These are phyloP conservation scores for Erodium texanum DNA, from an alignment of 441 rosid species.

Conservation along the genomic window DNA sequence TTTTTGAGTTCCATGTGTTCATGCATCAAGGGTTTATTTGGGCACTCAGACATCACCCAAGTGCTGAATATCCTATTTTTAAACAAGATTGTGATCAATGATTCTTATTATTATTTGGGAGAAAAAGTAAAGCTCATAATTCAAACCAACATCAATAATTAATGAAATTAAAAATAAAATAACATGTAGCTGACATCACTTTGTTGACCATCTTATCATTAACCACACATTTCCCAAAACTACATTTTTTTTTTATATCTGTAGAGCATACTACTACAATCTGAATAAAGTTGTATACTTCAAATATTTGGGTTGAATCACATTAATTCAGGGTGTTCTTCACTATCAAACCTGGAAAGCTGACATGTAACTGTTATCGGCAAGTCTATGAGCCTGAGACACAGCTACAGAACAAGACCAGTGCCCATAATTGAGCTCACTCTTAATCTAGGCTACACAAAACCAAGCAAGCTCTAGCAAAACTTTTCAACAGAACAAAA, in stretches of 20 bases:
- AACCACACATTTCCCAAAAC: not conserved
- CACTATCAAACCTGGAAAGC: not conserved
- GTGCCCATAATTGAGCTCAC: not conserved
- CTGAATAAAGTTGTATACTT: too few species aligned
- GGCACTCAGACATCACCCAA: not conserved
- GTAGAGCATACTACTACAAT: too few species aligned
- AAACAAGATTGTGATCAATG: not conserved
- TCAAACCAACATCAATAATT: not conserved
- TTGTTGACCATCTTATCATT: not conserved
- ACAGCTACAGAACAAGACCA: not conserved
- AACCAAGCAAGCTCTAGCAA: too few species aligned
- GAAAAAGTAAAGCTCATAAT: not conserved
- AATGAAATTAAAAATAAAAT: not conserved
- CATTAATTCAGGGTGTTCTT: too few species aligned
- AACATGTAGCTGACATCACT: not conserved
- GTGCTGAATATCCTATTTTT: constrained; percentile 1
- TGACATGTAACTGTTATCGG: too few species aligned
- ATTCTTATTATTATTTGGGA: not conserved
- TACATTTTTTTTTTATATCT: too few species aligned
- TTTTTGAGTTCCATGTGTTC: not conserved
- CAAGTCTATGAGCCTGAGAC: too few species aligned
- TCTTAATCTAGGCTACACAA: too few species aligned
- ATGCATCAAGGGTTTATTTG: constrained; percentile 4
- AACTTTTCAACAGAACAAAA: too few species aligned
- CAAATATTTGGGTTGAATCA: too few species aligned